Evolutionary conservation across 495 filamentous ascomycete species (phyloP), one percentile per base, ranked within the genome.

Genomic region (Mycothermus thermophilus): DNA sequence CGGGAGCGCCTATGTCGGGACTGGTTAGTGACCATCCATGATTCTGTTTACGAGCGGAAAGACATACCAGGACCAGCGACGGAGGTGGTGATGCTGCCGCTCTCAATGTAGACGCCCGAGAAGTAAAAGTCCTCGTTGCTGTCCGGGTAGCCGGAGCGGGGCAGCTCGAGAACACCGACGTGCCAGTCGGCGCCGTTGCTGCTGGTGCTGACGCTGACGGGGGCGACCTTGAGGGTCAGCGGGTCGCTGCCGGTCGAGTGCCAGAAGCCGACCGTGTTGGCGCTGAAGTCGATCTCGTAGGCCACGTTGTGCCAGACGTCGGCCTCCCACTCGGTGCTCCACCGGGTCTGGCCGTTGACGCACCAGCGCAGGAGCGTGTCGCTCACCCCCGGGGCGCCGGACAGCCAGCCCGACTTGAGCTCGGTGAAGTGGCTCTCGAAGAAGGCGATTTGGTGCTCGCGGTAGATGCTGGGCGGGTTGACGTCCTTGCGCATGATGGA

Each of bases 141-240:
- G 30, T 74, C 71, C 10, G 66, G 48, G 30, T 63, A 64, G 6
- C 71, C 71, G 8, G 59, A 59, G 35, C 74, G 67, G 8, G 77
- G 72, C 33, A 83, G 64, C 43, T 80, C 68, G 19, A 84, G 62
- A 27, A 82, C 67, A 32, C 80, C 80, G 3, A 86, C 57, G 54
- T 86, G 79, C 79, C 77, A 86, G 51, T 84, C 79, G 7, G 66
- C 69, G 37, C 76, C 79, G 53, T 83, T 81, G 20, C 72, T 79
- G 26, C 66, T 75, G 10, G 76, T 67, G 30, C 64, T 71, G 1
- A 69, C 66, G 36, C 50, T 56, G 21, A 78, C 66, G 0, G 74
- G 69, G 3, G 66, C 58, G 2, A 74, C 70, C 1, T 64, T 67
- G 39, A 65, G 64, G 22, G 49, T 65, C 19, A 84, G 59, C 0